Evolutionary conservation across 2,329 filamentous ascomycete genomes (phyloP).

Genomic region (Botrytis sinoallii): DNA sequence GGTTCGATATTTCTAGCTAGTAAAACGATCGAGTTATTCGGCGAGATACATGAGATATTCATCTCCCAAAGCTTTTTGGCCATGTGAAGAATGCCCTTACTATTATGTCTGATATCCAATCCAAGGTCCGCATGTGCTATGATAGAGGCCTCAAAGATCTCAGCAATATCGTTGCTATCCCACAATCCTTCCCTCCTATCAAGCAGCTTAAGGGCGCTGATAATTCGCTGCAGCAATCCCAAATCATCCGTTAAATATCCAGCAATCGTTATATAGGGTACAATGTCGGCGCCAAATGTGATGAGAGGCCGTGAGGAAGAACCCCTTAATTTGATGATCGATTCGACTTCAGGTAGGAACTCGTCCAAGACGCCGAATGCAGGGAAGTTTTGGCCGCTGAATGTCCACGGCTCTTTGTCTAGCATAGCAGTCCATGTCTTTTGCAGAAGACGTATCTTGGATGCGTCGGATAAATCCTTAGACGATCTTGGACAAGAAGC

Average conservation of each 20-base stretch:
- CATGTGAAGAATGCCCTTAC: neutral
- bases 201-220: neutral
- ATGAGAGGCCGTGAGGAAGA: neutral
- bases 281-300: neutral
- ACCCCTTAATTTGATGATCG: neutral
- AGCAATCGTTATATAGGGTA: neutral
- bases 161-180: neutral
- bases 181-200: neutral
- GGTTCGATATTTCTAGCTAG: neutral
- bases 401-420: neutral
- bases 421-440: neutral
- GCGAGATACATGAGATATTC: neutral
- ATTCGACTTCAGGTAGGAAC: neutral
- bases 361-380: neutral
- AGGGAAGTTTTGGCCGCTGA: neutral
- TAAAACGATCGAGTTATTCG: neutral
- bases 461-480: neutral
- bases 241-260: neutral
- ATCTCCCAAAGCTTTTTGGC: neutral
- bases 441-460: neutral
- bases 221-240: neutral
- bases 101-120: neutral
- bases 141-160: neutral
- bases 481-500: neutral
- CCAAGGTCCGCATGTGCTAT: neutral